Evolutionary conservation across 805 yeast genomes (phyloP).

Genomic region (Starmerella davenportii): DNA sequence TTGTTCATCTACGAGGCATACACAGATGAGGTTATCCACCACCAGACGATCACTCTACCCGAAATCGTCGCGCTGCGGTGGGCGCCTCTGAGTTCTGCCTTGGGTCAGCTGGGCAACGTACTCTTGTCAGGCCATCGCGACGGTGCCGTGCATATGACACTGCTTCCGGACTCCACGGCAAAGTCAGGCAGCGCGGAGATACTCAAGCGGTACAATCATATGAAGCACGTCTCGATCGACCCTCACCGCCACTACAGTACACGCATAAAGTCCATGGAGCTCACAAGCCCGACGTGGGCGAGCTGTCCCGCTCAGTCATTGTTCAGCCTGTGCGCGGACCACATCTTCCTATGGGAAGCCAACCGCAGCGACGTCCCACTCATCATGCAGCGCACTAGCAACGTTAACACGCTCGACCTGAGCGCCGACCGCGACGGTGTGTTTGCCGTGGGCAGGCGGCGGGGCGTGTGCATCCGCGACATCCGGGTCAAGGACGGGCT

Average conservation of each 20-base stretch:
- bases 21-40: constrained; percentile 30
- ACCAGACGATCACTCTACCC: constrained; percentile 40
- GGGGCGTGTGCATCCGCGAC: constrained; percentile 62
- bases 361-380: constrained; percentile 42
- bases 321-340: constrained; percentile 46
- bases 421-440: constrained; percentile 33
- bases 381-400: constrained; percentile 33
- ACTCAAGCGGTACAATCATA: constrained; percentile 60
- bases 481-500: constrained; percentile 31
- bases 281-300: constrained; percentile 29
- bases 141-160: constrained; percentile 56
- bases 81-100: constrained; percentile 23
- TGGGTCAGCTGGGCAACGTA: constrained; percentile 30
- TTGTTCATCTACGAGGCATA: constrained; percentile 37
- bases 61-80: constrained; percentile 31
- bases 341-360: constrained; percentile 61
- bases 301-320: constrained; percentile 31
- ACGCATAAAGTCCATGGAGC: constrained; percentile 24
- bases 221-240: constrained; percentile 32
- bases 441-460: constrained; percentile 39
- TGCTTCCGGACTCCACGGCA: constrained; percentile 39
- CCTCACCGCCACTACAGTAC: constrained; percentile 6
- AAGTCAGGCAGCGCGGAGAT: constrained; percentile 46
- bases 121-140: constrained; percentile 51
- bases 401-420: constrained; percentile 34